Evolutionary conservation across 2,329 filamentous ascomycete species (phyloP).

Genomic region (Botryotinia calthae): DNA sequence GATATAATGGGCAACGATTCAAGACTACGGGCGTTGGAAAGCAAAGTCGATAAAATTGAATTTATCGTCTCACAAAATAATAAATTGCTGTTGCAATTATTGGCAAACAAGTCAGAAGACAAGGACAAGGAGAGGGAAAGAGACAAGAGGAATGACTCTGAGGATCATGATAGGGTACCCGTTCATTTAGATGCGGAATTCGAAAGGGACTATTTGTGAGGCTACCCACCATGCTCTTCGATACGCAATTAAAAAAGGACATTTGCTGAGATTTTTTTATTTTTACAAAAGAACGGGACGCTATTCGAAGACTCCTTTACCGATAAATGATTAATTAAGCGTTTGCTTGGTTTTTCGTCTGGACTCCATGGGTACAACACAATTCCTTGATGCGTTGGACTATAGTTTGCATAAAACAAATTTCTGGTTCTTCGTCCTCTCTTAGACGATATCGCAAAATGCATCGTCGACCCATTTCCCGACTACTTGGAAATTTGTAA

Average conservation of each 20-base stretch:
- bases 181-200: constrained; percentile 39
- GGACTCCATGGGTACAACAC: too few species aligned
- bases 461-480: constrained; percentile 6
- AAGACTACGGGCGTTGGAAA: constrained; percentile 35
- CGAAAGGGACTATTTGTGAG: constrained; percentile 40
- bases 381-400: background rate
- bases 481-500: background rate
- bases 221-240: constrained; percentile 21
- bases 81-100: constrained; percentile 36
- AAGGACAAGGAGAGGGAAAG: constrained; percentile 31
- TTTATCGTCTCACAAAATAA: constrained; percentile 38
- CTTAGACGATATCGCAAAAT: background rate
- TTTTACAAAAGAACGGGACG: constrained; percentile 32
- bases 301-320: constrained; percentile 36
- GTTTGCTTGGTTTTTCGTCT: background rate
- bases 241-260: constrained; percentile 15
- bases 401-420: background rate
- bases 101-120: constrained; percentile 27
- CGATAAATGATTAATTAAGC: constrained; percentile 26
- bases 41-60: constrained; percentile 38
- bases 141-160: constrained; percentile 20
- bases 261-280: constrained; percentile 30
- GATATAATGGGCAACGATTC: constrained; percentile 39
- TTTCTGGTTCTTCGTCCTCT: background rate
- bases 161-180: constrained; percentile 37